Evolutionary conservation across 805 yeast species (phyloP).

Genomic region (Zygoascus flipseniorum): DNA sequence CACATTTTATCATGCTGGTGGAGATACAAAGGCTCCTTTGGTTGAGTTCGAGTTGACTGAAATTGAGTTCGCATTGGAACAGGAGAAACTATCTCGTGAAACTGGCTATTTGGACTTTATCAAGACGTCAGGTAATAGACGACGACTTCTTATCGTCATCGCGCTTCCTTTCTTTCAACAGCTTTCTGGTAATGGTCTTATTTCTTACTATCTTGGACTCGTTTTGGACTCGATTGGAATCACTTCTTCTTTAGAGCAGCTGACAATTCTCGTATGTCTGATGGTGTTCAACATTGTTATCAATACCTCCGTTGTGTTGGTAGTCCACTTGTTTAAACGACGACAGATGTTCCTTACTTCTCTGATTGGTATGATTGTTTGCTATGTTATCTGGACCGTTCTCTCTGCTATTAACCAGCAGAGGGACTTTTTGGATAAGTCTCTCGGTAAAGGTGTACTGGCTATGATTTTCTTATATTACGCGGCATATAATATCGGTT

Average conservation of each 20-base stretch:
- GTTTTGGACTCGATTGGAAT: conserved; percentile 48
- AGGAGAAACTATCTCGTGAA: conserved; percentile 4
- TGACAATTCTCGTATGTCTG: conserved; percentile 3
- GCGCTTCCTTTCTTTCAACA: conserved; percentile 8
- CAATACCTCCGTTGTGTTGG: background rate
- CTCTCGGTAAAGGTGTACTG: background rate
- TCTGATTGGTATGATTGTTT: conserved; percentile 5
- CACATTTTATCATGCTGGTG: conserved; percentile 6
- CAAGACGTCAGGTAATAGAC: conserved; percentile 4
- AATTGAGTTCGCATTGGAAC: conserved; percentile 9
- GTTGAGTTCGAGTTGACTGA: conserved; percentile 12
- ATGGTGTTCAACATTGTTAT: background rate
- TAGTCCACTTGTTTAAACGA: conserved; percentile 1
- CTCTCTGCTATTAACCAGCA: conserved; percentile 31
- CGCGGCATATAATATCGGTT: background rate
- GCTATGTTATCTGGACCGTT: conserved; percentile 32
- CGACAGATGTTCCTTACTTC: conserved; percentile 2
- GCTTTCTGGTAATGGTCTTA: conserved; percentile 12
- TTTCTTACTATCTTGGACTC: conserved; percentile 37
- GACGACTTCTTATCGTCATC: conserved; percentile 6
- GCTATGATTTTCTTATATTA: conserved; percentile 4
- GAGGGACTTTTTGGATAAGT: background rate
- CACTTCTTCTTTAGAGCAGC: conserved; percentile 20
- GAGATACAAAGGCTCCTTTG: conserved; percentile 4
- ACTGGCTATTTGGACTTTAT: conserved; percentile 2